These are phyloP conservation scores for Tubosaeta sp. DNA, from an alignment of 768 basidiomycete genomes.

Conservation along the genomic window DNA sequence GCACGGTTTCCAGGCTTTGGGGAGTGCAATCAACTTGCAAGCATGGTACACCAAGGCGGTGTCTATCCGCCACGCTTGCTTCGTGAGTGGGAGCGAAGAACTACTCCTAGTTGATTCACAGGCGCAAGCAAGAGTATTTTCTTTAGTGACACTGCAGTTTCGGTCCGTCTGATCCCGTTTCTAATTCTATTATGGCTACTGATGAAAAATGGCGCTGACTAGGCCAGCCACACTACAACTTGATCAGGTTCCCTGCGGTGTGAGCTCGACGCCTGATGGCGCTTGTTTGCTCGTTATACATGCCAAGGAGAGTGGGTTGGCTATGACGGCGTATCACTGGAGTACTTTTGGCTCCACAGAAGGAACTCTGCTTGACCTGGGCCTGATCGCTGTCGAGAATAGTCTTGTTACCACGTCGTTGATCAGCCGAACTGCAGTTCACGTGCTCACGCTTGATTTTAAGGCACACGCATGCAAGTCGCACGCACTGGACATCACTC, in stretches of 20 bases:
- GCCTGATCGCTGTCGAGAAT: constrained; percentile 17
- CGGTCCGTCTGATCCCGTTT: constrained; percentile 32
- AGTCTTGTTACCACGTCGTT: constrained; percentile 42
- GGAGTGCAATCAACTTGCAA: constrained; percentile 34
- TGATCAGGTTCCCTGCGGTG: constrained; percentile 24
- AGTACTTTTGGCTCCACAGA: constrained; percentile 48
- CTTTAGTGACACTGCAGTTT: constrained; percentile 49
- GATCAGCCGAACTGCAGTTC: constrained; percentile 36
- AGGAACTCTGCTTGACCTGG: constrained; percentile 39
- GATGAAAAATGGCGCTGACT: background rate
- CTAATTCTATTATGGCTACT: background rate
- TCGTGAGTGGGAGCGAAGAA: constrained; percentile 50
- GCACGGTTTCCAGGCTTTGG: constrained; percentile 35
- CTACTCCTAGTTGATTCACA: constrained; percentile 45
- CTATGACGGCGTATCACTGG: constrained; percentile 44
- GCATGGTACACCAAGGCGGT: constrained; percentile 38
- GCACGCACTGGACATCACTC: constrained; percentile 47
- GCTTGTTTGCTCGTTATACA: constrained; percentile 46
- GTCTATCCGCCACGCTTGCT: constrained; percentile 35
- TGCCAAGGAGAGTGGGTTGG: constrained; percentile 5
- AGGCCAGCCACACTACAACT: constrained; percentile 47
- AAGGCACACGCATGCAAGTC: constrained; percentile 35
- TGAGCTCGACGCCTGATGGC: constrained; percentile 48
- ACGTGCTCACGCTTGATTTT: constrained; percentile 41
- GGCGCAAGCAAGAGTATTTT: constrained; percentile 45